Conservation (phyloP, 192 early-diverging fungal species). For the Coemansia sp. region DNA sequence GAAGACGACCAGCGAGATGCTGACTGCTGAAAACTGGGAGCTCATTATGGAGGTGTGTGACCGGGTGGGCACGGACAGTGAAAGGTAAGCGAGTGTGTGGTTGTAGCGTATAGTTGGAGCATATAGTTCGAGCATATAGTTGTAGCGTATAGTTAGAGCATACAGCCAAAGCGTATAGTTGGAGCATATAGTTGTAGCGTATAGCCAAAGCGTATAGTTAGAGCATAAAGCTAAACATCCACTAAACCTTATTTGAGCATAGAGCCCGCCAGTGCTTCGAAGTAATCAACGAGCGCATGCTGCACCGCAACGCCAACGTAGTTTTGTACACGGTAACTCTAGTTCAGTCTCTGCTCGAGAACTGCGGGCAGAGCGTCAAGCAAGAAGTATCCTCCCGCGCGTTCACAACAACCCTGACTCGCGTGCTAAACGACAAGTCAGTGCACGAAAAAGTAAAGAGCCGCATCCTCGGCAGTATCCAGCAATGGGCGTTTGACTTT, state of each 20-base stretch:
- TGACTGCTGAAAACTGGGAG: slow-evolving; percentile 93
- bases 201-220: too few relatives aligned
- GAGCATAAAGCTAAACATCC: too few relatives aligned
- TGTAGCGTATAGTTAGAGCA: too few relatives aligned
- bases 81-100: slow-evolving; percentile 16
- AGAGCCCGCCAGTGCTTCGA: slow-evolving; percentile 69
- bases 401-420: slow-evolving; percentile 76
- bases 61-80: slow-evolving; percentile 54
- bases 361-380: slow-evolving; percentile 75
- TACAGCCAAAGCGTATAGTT: too few relatives aligned
- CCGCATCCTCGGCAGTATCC: slow-evolving; percentile 82
- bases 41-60: slow-evolving; percentile 73
- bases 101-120: too few relatives aligned
- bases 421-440: slow-evolving; percentile 68
- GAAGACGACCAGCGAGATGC: slow-evolving; percentile 87
- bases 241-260: background rate
- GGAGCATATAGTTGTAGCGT: too few relatives aligned
- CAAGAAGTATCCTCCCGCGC: slow-evolving; percentile 83
- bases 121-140: too few relatives aligned
- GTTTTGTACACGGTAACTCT: slow-evolving; percentile 71
- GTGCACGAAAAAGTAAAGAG: slow-evolving; percentile 79
- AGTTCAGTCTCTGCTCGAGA: slow-evolving; percentile 86
- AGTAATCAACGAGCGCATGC: slow-evolving; percentile 68
- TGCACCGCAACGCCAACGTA: slow-evolving; percentile 79
- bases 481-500: slow-evolving; percentile 88